These are phyloP conservation scores for Malus sylvestris DNA, from an alignment of 306 rosid genomes.

Conservation along the genomic window DNA sequence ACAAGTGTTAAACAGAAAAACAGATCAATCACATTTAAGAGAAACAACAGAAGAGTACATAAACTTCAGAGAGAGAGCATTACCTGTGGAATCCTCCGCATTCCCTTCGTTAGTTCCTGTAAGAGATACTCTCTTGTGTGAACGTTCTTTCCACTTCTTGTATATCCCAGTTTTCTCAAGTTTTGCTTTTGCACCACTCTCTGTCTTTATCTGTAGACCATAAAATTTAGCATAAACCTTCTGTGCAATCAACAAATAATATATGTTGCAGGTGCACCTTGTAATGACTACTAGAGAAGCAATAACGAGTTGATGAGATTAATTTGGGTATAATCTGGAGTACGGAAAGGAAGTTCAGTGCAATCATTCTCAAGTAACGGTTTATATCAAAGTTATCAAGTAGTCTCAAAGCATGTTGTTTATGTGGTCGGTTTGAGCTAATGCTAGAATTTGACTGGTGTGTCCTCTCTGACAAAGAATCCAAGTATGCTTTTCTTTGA, in stretches of 20 bases:
- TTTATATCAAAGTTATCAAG: too few species aligned
- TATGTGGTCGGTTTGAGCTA: too few species aligned
- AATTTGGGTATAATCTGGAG: neutral
- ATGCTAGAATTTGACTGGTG: too few species aligned
- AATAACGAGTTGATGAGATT: neutral
- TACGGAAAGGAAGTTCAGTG: too few species aligned
- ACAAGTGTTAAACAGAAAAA: neutral
- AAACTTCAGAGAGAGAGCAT: neutral
- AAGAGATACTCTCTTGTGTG: conserved; percentile 56
- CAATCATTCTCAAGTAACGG: too few species aligned
- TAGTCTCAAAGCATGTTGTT: too few species aligned
- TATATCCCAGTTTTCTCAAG: conserved; percentile 81
- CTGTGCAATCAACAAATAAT: neutral
- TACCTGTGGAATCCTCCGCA: conserved; percentile 52
- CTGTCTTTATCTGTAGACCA: conserved; percentile 64
- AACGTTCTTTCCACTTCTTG: conserved; percentile 79
- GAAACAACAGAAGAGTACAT: neutral
- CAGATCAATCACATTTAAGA: neutral
- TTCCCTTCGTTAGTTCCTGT: conserved; percentile 47
- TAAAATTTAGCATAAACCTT: neutral
- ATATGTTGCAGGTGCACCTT: neutral
- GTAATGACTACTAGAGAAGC: neutral
- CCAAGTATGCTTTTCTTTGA: too few species aligned
- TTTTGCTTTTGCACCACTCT: conserved; percentile 79
- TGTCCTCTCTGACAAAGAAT: too few species aligned